Base-by-base conservation (phyloP, 129 eudicot genomes). In the Saposhnikovia divaricata region DNA sequence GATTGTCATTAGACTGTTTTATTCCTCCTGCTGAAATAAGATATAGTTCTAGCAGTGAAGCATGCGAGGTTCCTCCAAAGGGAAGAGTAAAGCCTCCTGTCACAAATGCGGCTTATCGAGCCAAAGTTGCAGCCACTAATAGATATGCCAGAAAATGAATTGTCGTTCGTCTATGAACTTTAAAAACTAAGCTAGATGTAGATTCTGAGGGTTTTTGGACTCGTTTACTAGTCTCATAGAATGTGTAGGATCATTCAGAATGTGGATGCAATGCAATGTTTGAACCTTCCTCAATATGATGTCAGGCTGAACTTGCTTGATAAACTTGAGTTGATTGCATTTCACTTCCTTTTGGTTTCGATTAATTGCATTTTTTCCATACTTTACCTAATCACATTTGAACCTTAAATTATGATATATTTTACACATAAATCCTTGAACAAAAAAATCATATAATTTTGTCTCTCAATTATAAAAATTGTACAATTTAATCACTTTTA, bases 11-110 rank as follows among this genome's bases (percentile, higher is more conserved):
- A 0, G 98, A 93, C 73, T 93, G 98, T 83, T 93, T 93, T 70
- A 93, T 93, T 23, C 98, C 98, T 12, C 98, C 98, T 1, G 97
- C 96, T 39, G 98, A 93, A 68, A 86, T 93, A 40, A 69, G 93
- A 81, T 84, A 76, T 9, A 84, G 84, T 47, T 83, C 91, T 28
- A 80, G 88, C 14, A 84, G 86, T 23, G 97, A 91, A 59, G 82
- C 91, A 2, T 78, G 88, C 40, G 95, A 93, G 87, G 81, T 85
- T 50, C 84, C 89, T 31, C 93, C 78, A 23, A 92, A 86, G 43
- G 90, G 85, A 65, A 80, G 91, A 48, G 90, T 84, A 19, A 93
- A 81, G 87, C 87, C 91, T 28, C 84, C 92, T 63, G 84, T 85
- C 12, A 84, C 85, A 28, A 90, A 83, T 23, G 86, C 89, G 11